phyloP scores from a whole-genome alignment of 1,139 yeast species.

The Taphrina betulina region DNA sequence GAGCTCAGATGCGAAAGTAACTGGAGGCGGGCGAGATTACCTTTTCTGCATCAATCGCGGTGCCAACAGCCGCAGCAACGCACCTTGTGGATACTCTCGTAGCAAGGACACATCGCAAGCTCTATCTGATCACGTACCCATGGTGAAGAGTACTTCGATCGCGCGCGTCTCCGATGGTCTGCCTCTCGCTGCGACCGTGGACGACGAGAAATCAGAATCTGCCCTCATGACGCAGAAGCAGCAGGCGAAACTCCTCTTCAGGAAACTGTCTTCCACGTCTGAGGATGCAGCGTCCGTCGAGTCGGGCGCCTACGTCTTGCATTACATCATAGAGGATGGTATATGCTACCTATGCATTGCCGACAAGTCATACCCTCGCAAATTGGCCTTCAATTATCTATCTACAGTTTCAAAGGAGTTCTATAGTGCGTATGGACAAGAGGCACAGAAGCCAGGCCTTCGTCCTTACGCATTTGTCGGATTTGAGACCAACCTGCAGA shows the following conservation, averaged over 20 bases:
- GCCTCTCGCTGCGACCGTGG: constrained; percentile 91
- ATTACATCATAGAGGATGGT: constrained; percentile 54
- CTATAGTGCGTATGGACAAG: constrained; percentile 71
- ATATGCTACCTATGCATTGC: constrained; percentile 76
- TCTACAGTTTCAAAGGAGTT: constrained; percentile 82
- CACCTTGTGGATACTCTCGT: no score
- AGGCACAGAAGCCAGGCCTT: constrained; percentile 60
- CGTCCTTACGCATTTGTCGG: constrained; percentile 89
- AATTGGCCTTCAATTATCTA: constrained; percentile 82
- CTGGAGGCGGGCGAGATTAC: no score
- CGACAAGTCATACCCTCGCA: constrained; percentile 78
- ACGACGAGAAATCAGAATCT: constrained; percentile 57
- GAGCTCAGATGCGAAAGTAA: no score
- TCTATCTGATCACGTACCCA: no score
- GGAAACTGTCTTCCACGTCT: constrained; percentile 74
- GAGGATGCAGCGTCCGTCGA: constrained; percentile 86
- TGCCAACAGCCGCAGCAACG: neutral
- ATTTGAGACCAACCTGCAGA: constrained; percentile 77
- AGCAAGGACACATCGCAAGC: no score
- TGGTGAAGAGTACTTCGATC: constrained; percentile 30
- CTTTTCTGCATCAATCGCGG: no score
- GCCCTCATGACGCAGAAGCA: constrained; percentile 72
- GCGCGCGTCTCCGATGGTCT: constrained; percentile 51
- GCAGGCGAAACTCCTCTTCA: constrained; percentile 73
- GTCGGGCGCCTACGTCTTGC: constrained; percentile 70